A percentile compares a stretch with the other conserved stretches of the same genome.
Evolutionary conservation across 306 rosid species (phyloP).

Genomic region (Amphicarpaea edgeworthii): DNA sequence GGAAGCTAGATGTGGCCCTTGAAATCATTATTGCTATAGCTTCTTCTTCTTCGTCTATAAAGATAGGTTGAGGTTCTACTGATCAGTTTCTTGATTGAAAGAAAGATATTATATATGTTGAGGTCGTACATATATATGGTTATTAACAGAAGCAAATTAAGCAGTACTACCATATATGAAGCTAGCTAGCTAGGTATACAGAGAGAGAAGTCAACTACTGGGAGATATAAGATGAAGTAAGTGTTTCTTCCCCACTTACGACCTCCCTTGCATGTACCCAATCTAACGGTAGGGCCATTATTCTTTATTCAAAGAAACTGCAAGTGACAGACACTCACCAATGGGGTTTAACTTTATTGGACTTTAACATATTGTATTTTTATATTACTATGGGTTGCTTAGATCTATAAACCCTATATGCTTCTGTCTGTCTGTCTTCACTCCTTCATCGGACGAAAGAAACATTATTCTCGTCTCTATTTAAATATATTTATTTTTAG

Average conservation of each 20-base stretch:
- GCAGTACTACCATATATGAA: not conserved
- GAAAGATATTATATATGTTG: not conserved
- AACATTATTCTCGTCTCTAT: not conserved
- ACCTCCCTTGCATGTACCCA: constrained; percentile 74
- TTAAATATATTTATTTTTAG: not conserved
- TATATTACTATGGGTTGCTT: constrained; percentile 24
- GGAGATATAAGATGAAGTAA: constrained; percentile 14
- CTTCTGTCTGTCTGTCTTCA: constrained; percentile 8
- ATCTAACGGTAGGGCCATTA: constrained; percentile 40
- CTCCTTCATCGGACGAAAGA: not conserved
- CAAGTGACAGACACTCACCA: constrained; percentile 6
- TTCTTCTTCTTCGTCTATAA: not conserved
- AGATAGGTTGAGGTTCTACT: not conserved
- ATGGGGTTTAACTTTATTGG: constrained; percentile 28
- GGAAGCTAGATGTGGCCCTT: constrained; percentile 47
- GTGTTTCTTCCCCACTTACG: constrained; percentile 66
- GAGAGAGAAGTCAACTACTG: constrained; percentile 68
- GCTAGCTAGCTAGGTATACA: no score
- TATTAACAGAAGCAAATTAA: not conserved
- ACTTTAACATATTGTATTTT: constrained; percentile 23
- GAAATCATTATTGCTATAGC: constrained; percentile 65
- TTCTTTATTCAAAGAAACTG: constrained; percentile 23
- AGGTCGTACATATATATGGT: not conserved
- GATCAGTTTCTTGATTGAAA: constrained; percentile 1
- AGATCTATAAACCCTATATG: not conserved